Evolutionary conservation across 1,284 basidiomycete species (phyloP).

Genomic region (Schizopora paradoxa): DNA sequence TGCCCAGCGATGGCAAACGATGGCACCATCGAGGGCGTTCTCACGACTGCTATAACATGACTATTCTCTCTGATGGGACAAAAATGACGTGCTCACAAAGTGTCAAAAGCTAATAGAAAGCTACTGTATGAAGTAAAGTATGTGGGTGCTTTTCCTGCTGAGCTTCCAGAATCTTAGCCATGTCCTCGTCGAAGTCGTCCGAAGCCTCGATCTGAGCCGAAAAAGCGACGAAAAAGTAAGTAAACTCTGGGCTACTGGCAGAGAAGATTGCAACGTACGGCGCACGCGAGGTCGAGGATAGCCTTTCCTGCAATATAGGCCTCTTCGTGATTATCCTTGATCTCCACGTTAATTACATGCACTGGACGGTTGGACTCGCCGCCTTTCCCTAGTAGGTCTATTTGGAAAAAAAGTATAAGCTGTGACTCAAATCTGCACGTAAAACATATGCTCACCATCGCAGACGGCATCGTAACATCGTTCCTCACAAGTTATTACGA

Average conservation of each 20-base stretch:
- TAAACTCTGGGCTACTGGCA: conserved; percentile 10
- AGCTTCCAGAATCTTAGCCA: conserved; percentile 75
- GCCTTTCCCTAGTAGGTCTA: conserved; percentile 85
- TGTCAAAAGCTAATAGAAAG: conserved; percentile 61
- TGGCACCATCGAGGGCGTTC: conserved; percentile 7
- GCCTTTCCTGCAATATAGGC: conserved; percentile 93
- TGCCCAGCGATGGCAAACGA: neutral
- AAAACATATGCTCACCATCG: conserved; percentile 75
- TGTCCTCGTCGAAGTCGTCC: conserved; percentile 86
- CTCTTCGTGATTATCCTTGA: conserved; percentile 99
- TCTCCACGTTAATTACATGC: conserved; percentile 97
- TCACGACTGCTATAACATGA: conserved; percentile 2
- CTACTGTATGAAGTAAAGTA: conserved; percentile 85
- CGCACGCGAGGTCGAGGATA: conserved; percentile 87
- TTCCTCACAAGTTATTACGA: conserved; percentile 99
- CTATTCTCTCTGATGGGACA: conserved; percentile 1
- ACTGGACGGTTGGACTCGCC: conserved; percentile 93
- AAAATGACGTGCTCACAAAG: no score
- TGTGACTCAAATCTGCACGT: conserved; percentile 11
- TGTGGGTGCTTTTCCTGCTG: conserved; percentile 93
- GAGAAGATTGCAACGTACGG: conserved; percentile 49
- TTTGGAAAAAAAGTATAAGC: conserved; percentile 14
- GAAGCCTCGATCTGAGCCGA: conserved; percentile 73
- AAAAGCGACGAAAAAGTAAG: conserved; percentile 13
- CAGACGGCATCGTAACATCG: conserved; percentile 98